Evolutionary conservation across 331 rosid genomes (phyloP).

Genomic region (Prunus yedoensis): DNA sequence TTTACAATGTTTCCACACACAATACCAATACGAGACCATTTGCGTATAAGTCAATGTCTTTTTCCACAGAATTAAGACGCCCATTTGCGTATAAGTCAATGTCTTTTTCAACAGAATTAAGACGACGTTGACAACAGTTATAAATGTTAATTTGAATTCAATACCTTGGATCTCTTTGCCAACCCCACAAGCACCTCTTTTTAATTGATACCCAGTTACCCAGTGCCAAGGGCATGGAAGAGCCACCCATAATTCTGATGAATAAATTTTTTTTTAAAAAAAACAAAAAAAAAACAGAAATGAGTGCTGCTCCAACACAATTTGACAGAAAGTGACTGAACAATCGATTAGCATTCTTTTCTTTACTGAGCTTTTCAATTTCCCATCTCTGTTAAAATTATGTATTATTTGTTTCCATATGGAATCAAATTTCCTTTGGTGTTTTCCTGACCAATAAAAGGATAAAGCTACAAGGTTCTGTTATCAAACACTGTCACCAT

Average conservation of each 20-base stretch:
- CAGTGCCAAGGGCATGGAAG: constrained; percentile 14
- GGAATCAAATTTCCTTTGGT: not conserved
- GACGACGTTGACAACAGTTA: not conserved
- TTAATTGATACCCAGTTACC: constrained; percentile 19
- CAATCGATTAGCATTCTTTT: constrained; percentile 14
- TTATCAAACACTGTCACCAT: not conserved
- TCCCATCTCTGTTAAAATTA: not conserved
- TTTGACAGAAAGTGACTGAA: constrained; percentile 32
- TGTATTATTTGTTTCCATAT: not conserved
- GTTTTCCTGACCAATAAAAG: not conserved
- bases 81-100: too few species aligned
- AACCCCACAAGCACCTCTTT: constrained; percentile 23
- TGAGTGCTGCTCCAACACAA: constrained; percentile 27
- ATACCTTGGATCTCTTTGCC: constrained; percentile 28
- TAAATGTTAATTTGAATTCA: not conserved
- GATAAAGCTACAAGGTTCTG: not conserved
- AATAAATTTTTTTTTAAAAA: not conserved
- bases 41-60: too few species aligned
- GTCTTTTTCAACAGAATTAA: too few species aligned
- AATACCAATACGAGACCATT: too few species aligned
- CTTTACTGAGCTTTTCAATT: constrained; percentile 2
- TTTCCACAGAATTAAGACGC: too few species aligned
- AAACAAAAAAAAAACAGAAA: not conserved
- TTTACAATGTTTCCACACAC: not conserved
- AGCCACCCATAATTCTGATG: constrained; percentile 12